phyloP scores from a whole-genome alignment of 2,329 filamentous ascomycete genomes.

The Fusarium virguliforme region DNA sequence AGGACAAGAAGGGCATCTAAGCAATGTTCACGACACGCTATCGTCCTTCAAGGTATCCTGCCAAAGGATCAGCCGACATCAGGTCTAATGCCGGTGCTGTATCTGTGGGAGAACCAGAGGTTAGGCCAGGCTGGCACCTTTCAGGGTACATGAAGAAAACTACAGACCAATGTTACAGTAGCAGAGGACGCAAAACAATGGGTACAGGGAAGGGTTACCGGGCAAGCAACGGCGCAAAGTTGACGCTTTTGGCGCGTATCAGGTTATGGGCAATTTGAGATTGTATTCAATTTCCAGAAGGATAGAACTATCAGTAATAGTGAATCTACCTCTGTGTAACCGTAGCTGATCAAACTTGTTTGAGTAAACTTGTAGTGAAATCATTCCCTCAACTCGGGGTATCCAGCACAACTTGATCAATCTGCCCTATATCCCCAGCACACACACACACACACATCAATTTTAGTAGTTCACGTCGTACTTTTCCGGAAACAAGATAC shows the following conservation, averaged over 20 bases:
- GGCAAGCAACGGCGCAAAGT: constrained; percentile 41
- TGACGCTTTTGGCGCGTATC: constrained; percentile 32
- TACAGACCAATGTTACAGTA: constrained; percentile 18
- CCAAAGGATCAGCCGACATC: background rate
- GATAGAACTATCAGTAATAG: constrained; percentile 34
- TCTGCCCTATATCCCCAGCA: background rate
- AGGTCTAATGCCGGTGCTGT: background rate
- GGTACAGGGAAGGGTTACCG: constrained; percentile 22
- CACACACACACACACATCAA: background rate
- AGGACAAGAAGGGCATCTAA: constrained; percentile 73
- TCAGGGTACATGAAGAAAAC: constrained; percentile 30
- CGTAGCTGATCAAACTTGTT: background rate
- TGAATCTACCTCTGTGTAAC: constrained; percentile 7
- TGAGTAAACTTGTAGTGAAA: background rate
- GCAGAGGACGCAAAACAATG: constrained; percentile 39
- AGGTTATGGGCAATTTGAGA: constrained; percentile 38
- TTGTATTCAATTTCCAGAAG: constrained; percentile 37
- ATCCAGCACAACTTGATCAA: background rate
- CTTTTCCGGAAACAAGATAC: constrained; percentile 60
- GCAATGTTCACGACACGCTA: background rate
- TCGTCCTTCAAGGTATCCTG: constrained; percentile 7
- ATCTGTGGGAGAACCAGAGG: constrained; percentile 7
- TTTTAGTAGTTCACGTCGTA: constrained; percentile 51
- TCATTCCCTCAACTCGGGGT: background rate
- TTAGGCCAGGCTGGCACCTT: constrained; percentile 28